A percentile compares a stretch with the other conserved stretches of the same genome.
phyloP scores from a whole-genome alignment of 495 filamentous ascomycete species.

The Saxophila tyrrhenica region DNA sequence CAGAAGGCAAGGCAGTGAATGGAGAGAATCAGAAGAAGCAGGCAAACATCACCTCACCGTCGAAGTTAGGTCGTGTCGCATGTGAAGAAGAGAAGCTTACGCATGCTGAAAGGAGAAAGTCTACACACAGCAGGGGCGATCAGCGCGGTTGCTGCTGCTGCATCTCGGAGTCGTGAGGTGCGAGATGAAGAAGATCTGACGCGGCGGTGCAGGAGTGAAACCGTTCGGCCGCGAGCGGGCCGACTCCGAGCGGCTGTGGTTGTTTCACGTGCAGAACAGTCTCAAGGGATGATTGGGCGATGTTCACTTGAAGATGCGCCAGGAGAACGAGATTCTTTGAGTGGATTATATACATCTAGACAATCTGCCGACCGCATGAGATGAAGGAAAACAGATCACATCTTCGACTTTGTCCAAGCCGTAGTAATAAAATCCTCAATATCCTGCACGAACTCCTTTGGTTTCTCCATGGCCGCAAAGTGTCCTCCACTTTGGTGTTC shows the following conservation, averaged over 20 bases:
- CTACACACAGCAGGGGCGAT: neutral
- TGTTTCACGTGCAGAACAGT: neutral
- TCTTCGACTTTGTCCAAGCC: slow-evolving; percentile 18
- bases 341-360: too few species aligned
- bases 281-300: neutral
- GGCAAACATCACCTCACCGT: neutral
- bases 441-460: slow-evolving; percentile 42
- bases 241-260: neutral
- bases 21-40: neutral
- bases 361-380: too few species aligned
- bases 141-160: neutral
- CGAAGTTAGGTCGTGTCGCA: neutral
- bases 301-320: neutral
- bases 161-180: neutral
- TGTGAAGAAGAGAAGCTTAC: neutral
- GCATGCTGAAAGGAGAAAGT: neutral
- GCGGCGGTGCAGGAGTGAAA: too few species aligned
- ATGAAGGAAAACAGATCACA: neutral
- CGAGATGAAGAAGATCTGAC: neutral
- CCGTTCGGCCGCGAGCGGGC: neutral
- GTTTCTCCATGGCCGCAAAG: slow-evolving; percentile 50
- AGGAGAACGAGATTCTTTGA: too few species aligned
- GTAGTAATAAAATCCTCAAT: slow-evolving; percentile 44
- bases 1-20: neutral
- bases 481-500: slow-evolving; percentile 48